Base-by-base conservation (phyloP, 2,329 filamentous ascomycete species). In the Periconia sp. region DNA sequence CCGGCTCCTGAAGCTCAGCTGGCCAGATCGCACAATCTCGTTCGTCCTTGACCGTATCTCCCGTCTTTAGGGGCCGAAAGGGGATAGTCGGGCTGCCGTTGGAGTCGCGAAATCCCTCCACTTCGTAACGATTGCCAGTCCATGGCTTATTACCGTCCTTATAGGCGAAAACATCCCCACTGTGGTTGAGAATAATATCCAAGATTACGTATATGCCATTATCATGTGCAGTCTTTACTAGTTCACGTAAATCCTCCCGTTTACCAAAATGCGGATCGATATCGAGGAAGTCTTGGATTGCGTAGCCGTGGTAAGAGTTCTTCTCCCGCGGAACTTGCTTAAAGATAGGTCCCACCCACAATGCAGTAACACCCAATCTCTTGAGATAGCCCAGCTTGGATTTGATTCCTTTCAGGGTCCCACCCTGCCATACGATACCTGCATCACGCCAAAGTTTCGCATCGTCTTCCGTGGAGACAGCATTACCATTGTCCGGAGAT, bases 321-420 rank as follows among this genome's bases (percentile, higher is more conserved):
- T 50, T 24, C 16, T 50, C 49, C 12, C 28, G 29, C 8, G 48
- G 40, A 5, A 54, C 44, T 37, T 59, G 56, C 29, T 58, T 58
- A 45, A 58, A 59, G 10, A 59, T 50, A 9, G 57, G 56, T 4
- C 56, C 54, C 12, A 59, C 33, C 54, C 56, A 59, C 4, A 61
- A 13, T 2, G 52, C 48, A 13, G 48, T 54, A 10, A 56, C 29
- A 6, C 54, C 56, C 21, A 61, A 30, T 4, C 48, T 46, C 23
- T 52, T 54, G 11, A 61, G 36, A 28, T 61, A 61, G 3, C 54
- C 56, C 3, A 61, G 37, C 36, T 61, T 59, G 9, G 39, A 46
- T 12, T 43, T 43, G 8, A 59, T 36, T n/a, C 56, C 56, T 28
- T 35, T 33, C 11, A 59, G 21, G 6, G 47, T 56, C 4, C 57